Base-by-base conservation (phyloP, 305 asterid species). In the Ruellia speciosa region DNA sequence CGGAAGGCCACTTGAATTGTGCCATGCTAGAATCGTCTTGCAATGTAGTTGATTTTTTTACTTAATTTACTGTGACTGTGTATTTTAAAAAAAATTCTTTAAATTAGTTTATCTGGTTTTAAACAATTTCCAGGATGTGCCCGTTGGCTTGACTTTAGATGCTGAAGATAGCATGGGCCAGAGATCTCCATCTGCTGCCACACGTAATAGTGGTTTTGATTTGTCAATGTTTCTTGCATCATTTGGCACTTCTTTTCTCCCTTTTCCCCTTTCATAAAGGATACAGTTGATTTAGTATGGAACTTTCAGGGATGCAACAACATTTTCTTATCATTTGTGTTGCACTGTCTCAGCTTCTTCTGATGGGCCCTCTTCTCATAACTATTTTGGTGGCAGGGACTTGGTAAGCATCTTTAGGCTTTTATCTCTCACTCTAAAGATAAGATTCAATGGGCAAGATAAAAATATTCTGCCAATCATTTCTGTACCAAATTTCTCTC, bases 81-180 rank as follows among this genome's bases (percentile, higher is more conserved):
- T 45, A 5, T 43, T 13, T n/a, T 43, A 49, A 43, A 62, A 59
- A 15, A 17, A 19, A 6, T 56, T 63, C 46, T 59, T 68, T 56
- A 58, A 46, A 54, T 47, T 54, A 65, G 13, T 40, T 56, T 72
- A 55, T 70, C 40, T 18, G 49, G 41, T 69, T 66, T 70, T 66
- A 53, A 75, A 69, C 49, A 63, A 73, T 59, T 46, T 71, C 75
- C 84, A 86, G 97, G 83, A 64, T 61, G 81, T 70, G 56, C 71
- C 78, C 3, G 67, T 59, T 68, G 72, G 61, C 64, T 41, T 74
- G 59, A 65, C 69, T 56, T 67, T 77, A 39, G 81, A 80, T 59
- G 75, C 67, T 65, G 76, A 64, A 49, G 82, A 72, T 69, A 79
- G 69, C 74, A 47, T 64, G 72, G 59, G 63, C 18, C 75, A 66